Evolutionary conservation across 2,329 filamentous ascomycete species (phyloP), one percentile per base, ranked within the genome.

Genomic region (Penicillium freii): DNA sequence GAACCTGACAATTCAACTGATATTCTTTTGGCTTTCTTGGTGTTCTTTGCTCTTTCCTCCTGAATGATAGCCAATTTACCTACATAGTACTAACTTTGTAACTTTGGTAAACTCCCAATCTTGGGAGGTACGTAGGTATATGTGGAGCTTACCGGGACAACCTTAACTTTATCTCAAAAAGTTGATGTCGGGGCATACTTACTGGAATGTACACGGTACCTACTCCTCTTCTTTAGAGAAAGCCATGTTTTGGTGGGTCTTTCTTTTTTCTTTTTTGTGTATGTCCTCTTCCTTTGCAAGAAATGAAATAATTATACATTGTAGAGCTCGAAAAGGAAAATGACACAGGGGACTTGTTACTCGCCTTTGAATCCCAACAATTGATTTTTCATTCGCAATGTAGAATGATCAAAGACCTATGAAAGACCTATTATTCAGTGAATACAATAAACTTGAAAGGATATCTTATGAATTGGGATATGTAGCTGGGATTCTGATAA

Each of bases 401-500:
- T 10, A 15, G 4, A 31, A 29, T 11, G 17, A 23, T 25, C n/a
- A 2, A 25, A 23, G 5, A 5, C 9, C 38, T 2, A 19, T 4
- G 2, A 21, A 15, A 46, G 10, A 38, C n/a, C 2, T 33, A 48
- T 8, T 6, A 17, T 46, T 23, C 2, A 39, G 15, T 2, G 5
- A 44, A n/a, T 13, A 5, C 1, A 6, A 39, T 5, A 25, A 15
- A 9, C 7, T 31, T 29, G 6, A 25, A 50, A 38, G n/a, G 9
- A 44, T 38, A 31, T 51, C 45, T 50, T 15, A 53, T 55, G 46
- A 8, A 53, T 55, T 60, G 57, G 65, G 63, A 63, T 66, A 66
- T 66, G 62, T 61, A 65, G 44, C 53, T 58, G 51, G 33, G 19
- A 11, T 40, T 31, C 25, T n/a, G 11, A 27, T n/a, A n/a, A 11